Base-by-base conservation (phyloP, 192 early-diverging fungal genomes). In the Obelidium mucronatum region DNA sequence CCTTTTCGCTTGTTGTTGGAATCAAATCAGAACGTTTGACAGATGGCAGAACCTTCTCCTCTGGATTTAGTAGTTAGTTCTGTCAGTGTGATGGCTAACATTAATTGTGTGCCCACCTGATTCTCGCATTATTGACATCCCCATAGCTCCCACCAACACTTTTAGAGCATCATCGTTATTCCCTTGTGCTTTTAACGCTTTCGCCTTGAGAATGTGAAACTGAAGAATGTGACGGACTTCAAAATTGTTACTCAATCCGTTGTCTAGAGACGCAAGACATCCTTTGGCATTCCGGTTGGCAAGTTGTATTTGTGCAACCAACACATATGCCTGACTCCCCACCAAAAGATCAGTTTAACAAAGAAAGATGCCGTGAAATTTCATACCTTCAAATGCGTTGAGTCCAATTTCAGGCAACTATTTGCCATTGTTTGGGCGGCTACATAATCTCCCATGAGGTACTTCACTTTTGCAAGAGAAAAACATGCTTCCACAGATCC, bases 181-280 rank as follows among this genome's bases (percentile, higher is more conserved):
- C 1, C 80, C 80, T 58, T 86, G 76, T 2, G 44, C 24, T n/a
- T 83, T 85, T 2, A 78, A 62, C 30, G 75, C 74, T 58, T 79
- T 77, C 0, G 85, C 84, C 67, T 83, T 86, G 8, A 89, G 58
- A 17, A 85, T 54, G 24, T 80, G 79, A 59, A 80, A 89, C 28
- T 71, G 26, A 2, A 80, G 76, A 5, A 81, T 79, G 35, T 87
- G 73, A 39, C 85, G 79, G 19, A 87, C 79, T 75, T 85, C 75
- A 53, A 89, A 89, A 42, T 87, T 84, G 42, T 82, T 82, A 69
- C 86, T 85, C 40, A 89, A 72, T n/a, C 73, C 85, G 74, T 80
- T 87, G 33, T 89, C 88, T 15, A 89, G 75, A 15, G 80, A 67
- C 24, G 81, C 75, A 19, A 77, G 35, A 3, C 84, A 84, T 34